Base-by-base conservation (phyloP, 2,329 filamentous ascomycete genomes). In the Trichoderma citrinoviride region DNA sequence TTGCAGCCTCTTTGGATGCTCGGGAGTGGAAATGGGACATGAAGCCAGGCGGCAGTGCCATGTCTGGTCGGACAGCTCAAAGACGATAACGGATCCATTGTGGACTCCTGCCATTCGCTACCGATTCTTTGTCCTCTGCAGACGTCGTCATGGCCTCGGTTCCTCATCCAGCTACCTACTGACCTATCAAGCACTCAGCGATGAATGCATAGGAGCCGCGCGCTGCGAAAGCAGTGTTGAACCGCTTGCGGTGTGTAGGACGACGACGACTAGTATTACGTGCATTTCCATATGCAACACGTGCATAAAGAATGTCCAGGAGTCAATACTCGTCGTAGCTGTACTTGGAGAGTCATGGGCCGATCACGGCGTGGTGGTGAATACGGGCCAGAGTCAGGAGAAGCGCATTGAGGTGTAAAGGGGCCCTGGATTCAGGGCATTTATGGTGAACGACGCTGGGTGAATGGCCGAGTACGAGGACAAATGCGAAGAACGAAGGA, bases 381-480 rank as follows among this genome's bases (percentile, higher is more conserved):
- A 37, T 37, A 27, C 7, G 23, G 21, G 37, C 23, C 12, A 62
- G 19, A 37, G 19, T 54, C 46, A 54, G 60, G 60, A 54, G 40
- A 47, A 37, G 27, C n/a, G 10, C n/a, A 27, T 25, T 37, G 40
- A 41, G 25, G 25, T 33, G 25, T 49, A 62, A 54, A 54, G 60
- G 60, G 60, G 60, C 17, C 53, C 29, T 61, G 60, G 25, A 54
- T n/a, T 54, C 25, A 40, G 37, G 27, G 47, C n/a, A 25, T 54
- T 62, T 62, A 54, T 62, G 60, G 49, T 62, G 40, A n/a, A 37
- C 33, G 60, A 53, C n/a, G 49, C 19, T 50, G 47, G 50, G n/a
- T 37, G 17, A 27, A 62, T 37, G 40, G 19, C 49, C 25, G 60
- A 61, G 58, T 33, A 29, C 21, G 44, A 41, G 17, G 17, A 47